These are phyloP conservation scores for Microbotryum saponariae DNA, from an alignment of 1,284 basidiomycete species.

Conservation along the genomic window DNA sequence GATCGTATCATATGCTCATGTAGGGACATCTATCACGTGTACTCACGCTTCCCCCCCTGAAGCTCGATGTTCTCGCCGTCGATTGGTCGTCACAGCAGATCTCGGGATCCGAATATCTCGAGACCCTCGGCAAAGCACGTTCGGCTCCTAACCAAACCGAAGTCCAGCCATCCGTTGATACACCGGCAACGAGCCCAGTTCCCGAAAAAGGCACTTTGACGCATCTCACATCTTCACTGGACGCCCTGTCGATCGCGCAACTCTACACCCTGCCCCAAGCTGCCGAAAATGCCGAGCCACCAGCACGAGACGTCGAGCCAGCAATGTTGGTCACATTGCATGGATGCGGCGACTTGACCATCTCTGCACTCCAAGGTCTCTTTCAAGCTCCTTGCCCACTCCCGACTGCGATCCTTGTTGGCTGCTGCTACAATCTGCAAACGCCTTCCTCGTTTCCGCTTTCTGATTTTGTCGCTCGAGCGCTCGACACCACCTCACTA, in stretches of 20 bases:
- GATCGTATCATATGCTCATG: too few relatives aligned
- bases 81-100: constrained; percentile 27
- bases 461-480: constrained; percentile 4
- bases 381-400: neutral
- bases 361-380: constrained; percentile 22
- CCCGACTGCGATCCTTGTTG: constrained; percentile 13
- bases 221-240: constrained; percentile 20
- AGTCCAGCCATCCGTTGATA: neutral
- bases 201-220: constrained; percentile 8
- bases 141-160: neutral
- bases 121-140: constrained; percentile 3
- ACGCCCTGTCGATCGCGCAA: constrained; percentile 8
- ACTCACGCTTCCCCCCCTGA: constrained; percentile 17
- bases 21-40: constrained; percentile 30
- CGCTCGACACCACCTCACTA: neutral
- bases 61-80: constrained; percentile 30
- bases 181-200: neutral
- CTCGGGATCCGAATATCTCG: constrained; percentile 22
- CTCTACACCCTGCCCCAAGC: neutral
- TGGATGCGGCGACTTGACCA: constrained; percentile 29
- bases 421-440: constrained; percentile 32
- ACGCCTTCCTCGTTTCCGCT: constrained; percentile 19
- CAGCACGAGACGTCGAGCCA: neutral
- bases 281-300: neutral
- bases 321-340: constrained; percentile 27